Percentiles rank a stretch among this genome's conserved stretches.
phyloP scores from a whole-genome alignment of 305 asterid species.

The Solanum hybrid region DNA sequence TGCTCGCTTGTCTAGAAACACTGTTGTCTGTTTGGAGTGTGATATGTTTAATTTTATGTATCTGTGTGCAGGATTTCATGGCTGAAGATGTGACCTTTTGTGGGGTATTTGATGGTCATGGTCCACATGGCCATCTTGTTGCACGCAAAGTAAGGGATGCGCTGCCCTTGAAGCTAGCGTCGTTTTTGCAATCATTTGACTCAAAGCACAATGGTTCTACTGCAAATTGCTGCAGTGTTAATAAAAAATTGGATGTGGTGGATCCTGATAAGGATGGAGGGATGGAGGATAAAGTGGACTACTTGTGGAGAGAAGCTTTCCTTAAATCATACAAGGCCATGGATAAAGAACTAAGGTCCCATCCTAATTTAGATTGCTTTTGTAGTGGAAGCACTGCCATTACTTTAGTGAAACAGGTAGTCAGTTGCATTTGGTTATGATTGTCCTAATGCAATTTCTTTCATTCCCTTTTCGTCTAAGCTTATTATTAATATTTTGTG shows the following conservation, averaged over 20 bases:
- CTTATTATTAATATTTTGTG: neutral
- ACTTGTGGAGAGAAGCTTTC: conserved; percentile 73
- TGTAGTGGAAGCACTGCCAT: conserved; percentile 98
- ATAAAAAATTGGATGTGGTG: conserved; percentile 46
- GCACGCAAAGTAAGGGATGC: conserved; percentile 89
- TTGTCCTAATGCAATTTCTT: neutral
- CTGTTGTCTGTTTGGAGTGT: neutral
- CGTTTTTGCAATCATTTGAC: conserved; percentile 45
- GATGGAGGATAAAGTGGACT: conserved; percentile 35
- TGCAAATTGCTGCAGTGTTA: conserved; percentile 40
- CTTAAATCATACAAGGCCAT: conserved; percentile 77
- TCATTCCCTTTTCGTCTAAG: neutral
- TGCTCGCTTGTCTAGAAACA: neutral
- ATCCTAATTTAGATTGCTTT: conserved; percentile 83
- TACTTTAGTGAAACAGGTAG: conserved; percentile 77
- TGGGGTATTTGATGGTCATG: conserved; percentile 96
- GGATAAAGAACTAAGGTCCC: conserved; percentile 89
- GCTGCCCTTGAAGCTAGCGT: conserved; percentile 58
- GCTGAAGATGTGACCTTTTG: conserved; percentile 77
- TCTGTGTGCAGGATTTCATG: conserved; percentile 58
- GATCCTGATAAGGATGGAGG: conserved; percentile 44
- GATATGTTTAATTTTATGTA: neutral
- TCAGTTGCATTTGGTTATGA: neutral
- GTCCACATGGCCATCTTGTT: conserved; percentile 91
- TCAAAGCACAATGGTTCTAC: conserved; percentile 44